Evolutionary conservation across 805 yeast genomes (phyloP).

Genomic region (Saccharomycopsis sp.): DNA sequence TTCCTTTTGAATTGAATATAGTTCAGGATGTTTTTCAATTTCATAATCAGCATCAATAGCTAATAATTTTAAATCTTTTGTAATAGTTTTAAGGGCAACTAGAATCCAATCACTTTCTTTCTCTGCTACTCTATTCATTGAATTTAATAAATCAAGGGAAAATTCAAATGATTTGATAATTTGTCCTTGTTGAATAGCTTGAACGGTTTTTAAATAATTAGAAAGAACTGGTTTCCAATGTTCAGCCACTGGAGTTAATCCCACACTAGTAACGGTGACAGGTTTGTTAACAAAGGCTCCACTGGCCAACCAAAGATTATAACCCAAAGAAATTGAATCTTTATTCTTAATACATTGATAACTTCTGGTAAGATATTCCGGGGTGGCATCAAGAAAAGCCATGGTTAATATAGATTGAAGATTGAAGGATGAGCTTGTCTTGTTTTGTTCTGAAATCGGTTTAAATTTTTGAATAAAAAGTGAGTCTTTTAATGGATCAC

Average conservation of each 20-base stretch:
- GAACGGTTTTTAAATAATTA: neutral
- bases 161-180: constrained; percentile 20
- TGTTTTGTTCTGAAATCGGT: too few species aligned
- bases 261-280: neutral
- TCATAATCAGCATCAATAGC: constrained; percentile 23
- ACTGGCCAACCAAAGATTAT: neutral
- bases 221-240: neutral
- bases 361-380: neutral
- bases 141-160: constrained; percentile 32
- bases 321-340: neutral
- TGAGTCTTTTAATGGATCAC: too few species aligned
- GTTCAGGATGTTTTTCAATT: constrained; percentile 17
- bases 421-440: too few species aligned
- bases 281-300: neutral
- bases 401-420: too few species aligned
- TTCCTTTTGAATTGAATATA: neutral
- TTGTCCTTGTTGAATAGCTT: neutral
- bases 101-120: constrained; percentile 43
- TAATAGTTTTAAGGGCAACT: constrained; percentile 30
- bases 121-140: constrained; percentile 44
- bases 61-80: constrained; percentile 28
- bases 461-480: too few species aligned
- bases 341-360: neutral
- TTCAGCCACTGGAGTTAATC: neutral
- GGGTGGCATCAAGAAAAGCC: too few species aligned